A percentile compares a stretch with the other conserved stretches of the same genome.
Evolutionary conservation across 1,139 yeast species (phyloP).

Genomic region (Magnusiomyces magnusii): DNA sequence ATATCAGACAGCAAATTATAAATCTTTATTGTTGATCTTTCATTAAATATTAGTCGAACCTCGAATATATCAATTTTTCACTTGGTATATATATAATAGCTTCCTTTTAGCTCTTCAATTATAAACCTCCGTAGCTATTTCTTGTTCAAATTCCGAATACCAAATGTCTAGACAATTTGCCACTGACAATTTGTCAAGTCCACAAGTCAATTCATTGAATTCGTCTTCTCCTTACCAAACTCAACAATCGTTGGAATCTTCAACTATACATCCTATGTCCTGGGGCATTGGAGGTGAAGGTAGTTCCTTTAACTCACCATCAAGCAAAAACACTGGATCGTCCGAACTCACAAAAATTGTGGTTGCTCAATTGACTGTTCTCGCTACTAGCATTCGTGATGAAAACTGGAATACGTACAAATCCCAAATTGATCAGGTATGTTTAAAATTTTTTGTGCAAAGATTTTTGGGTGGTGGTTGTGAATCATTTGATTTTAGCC

Average conservation of each 20-base stretch:
- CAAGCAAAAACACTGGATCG: not conserved
- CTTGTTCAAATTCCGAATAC: not conserved
- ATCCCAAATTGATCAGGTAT: constrained; percentile 41
- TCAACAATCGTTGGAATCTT: constrained; percentile 6
- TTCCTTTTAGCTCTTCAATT: not conserved
- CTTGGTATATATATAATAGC: not conserved
- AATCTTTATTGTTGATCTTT: not conserved
- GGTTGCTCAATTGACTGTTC: constrained; percentile 47
- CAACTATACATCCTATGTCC: constrained; percentile 10
- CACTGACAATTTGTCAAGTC: constrained; percentile 5
- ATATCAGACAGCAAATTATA: not conserved
- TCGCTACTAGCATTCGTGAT: constrained; percentile 40
- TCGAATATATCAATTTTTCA: not conserved
- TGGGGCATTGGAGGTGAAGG: constrained; percentile 13
- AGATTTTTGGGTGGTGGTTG: not conserved
- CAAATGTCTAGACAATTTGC: not conserved
- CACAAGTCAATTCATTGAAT: constrained; percentile 5
- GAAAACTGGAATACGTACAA: constrained; percentile 39
- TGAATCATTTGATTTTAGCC: not conserved
- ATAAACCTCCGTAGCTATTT: not conserved
- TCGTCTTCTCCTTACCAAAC: constrained; percentile 11
- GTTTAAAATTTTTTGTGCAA: not conserved
- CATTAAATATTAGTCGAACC: not conserved
- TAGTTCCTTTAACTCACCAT: not conserved
- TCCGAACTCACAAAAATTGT: constrained; percentile 40